Evolutionary conservation across 192 early-diverging fungal species (phyloP), one percentile per base, ranked within the genome.

Genomic region (Coemansia sp.): DNA sequence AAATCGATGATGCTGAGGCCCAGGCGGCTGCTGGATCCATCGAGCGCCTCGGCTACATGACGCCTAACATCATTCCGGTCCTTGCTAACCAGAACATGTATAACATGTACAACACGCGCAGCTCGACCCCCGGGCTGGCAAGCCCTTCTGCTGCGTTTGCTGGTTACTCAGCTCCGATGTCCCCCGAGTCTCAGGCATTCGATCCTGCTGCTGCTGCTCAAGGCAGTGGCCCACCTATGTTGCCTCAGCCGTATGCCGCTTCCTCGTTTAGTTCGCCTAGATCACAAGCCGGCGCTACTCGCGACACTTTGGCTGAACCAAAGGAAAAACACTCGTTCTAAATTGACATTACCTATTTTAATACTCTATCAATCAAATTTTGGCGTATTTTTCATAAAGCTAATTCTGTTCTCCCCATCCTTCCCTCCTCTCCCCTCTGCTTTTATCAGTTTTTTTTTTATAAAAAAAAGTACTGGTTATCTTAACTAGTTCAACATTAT

Each of bases 41-140:
- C 25, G 82, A 84, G 71, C 64, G 70, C 13, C 68, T 84, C 2
- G 82, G 82, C 2, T 84, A 84, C 53, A 68, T 84, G 72, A 80
- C 82, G 42, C 82, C 82, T 20, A 74, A 79, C 20, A 79, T 79
- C 30, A 70, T 76, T 12, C 73, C 79, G 1, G 57, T 70, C 21
- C 63, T 81, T 34, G 79, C 79, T 8, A 69, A 68, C 23, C 71
- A 79, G 67, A 67, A 71, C 48, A 60, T 69, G 43, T 63, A 31
- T n/a, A n/a, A n/a, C n/a, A n/a, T n/a, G n/a, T n/a, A n/a, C n/a
- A n/a, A n/a, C 30, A 3, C 53, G 7, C 29, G 53, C 30, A 34
- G 49, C 23, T 34, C 31, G 6, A 33, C 70, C 12, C 43, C 46
- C 2, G 63, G 55, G 16, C 45, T 57, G 58, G 21, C 34, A 25